Conservation (phyloP, 192 early-diverging fungal species). For the Funneliformis mosseae region DNA sequence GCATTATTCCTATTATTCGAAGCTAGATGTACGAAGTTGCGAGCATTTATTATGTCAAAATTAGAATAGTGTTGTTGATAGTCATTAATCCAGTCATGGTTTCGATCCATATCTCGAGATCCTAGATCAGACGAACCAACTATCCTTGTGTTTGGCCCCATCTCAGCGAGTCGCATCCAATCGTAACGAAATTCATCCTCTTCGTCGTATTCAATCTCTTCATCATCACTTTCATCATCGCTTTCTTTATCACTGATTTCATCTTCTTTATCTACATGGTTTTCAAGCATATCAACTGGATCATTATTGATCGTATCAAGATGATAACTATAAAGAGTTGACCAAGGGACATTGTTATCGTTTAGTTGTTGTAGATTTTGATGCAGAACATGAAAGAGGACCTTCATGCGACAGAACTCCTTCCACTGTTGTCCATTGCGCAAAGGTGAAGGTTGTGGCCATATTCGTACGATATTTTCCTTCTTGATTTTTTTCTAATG, state of each 20-base stretch:
- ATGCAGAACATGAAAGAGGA: not conserved
- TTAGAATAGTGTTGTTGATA: not conserved
- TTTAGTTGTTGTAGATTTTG: not conserved
- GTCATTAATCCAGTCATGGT: not conserved
- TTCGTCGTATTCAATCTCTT: not conserved
- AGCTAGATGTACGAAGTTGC: not conserved
- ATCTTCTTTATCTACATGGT: not conserved
- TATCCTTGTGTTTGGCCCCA: not conserved
- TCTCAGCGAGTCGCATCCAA: not conserved
- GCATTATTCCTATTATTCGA: not conserved
- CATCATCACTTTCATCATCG: not conserved
- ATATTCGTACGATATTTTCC: not conserved
- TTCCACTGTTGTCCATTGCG: not conserved
- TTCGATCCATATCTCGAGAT: not conserved
- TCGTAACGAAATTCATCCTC: not conserved
- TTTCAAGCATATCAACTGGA: not conserved
- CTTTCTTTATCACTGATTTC: not conserved
- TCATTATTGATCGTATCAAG: slow-evolving; percentile 3
- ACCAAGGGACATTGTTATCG: not conserved
- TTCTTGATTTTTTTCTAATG: not conserved
- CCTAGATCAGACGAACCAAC: not conserved
- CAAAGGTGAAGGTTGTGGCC: not conserved
- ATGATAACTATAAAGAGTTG: not conserved
- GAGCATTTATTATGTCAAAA: not conserved
- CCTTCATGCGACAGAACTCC: not conserved